These are phyloP conservation scores for Bipolaris gigantea DNA, from an alignment of 2,329 filamentous ascomycete species.

Conservation along the genomic window DNA sequence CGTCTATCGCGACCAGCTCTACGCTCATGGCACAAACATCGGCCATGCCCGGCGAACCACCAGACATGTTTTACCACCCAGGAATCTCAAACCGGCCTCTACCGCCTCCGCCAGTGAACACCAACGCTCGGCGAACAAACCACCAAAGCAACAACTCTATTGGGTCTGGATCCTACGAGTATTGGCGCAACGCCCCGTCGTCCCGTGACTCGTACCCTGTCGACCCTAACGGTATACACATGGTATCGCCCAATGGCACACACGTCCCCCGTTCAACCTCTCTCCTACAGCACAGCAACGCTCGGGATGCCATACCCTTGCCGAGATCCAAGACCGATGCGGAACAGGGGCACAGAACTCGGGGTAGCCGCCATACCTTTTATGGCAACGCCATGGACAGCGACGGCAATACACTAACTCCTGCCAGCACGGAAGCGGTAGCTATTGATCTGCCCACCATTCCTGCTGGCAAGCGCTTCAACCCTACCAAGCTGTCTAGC, in stretches of 20 bases:
- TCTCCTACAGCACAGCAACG: constrained; percentile 77
- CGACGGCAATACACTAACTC: constrained; percentile 61
- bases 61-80: constrained; percentile 92
- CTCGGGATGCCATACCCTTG: constrained; percentile 77
- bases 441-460: constrained; percentile 83
- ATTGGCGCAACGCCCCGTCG: constrained; percentile 41
- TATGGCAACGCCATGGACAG: constrained; percentile 41
- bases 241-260: constrained; percentile 37
- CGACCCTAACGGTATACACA: constrained; percentile 35
- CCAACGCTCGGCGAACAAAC: constrained; percentile 51
- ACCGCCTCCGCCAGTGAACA: constrained; percentile 65
- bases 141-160: constrained; percentile 39
- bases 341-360: constrained; percentile 57
- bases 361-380: constrained; percentile 47
- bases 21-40: constrained; percentile 30
- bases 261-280: constrained; percentile 56
- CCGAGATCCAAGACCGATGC: constrained; percentile 93
- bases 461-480: constrained; percentile 78
- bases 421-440: constrained; percentile 52
- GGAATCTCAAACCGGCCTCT: constrained; percentile 67
- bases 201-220: constrained; percentile 37
- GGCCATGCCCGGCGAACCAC: constrained; percentile 62
- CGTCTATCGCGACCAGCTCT: constrained; percentile 30
- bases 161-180: constrained; percentile 51
- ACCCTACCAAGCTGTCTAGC: constrained; percentile 78